A percentile compares a stretch with the other conserved stretches of the same genome.
These are phyloP conservation scores for Naumovozyma dairenensis DNA, from an alignment of 805 yeast genomes.

Conservation along the genomic window DNA sequence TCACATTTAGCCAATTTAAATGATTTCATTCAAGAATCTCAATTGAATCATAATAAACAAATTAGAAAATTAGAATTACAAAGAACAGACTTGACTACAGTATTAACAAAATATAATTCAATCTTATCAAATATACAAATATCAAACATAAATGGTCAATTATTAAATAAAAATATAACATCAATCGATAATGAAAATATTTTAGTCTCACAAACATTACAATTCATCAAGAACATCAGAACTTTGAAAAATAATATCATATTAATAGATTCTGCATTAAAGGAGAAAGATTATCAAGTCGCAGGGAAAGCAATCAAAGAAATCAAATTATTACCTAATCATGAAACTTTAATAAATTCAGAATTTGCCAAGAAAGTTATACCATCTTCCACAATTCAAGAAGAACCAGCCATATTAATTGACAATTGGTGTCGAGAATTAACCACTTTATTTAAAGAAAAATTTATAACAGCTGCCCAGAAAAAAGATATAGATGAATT, in stretches of 20 bases:
- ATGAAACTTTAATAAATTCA: constrained; percentile 43
- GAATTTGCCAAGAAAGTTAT: constrained; percentile 70
- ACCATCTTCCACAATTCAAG: constrained; percentile 81
- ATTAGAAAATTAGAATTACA: constrained; percentile 45
- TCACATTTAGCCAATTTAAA: constrained; percentile 12
- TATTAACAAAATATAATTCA: constrained; percentile 47
- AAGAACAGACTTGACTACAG: constrained; percentile 53
- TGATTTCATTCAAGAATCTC: constrained; percentile 15
- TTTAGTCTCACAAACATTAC: constrained; percentile 50
- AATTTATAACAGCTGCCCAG: constrained; percentile 63
- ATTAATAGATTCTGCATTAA: constrained; percentile 60
- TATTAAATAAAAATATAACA: constrained; percentile 60
- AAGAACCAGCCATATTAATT: constrained; percentile 53
- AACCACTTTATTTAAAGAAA: constrained; percentile 43
- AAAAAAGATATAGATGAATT: constrained; percentile 55
- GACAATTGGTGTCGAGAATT: constrained; percentile 50
- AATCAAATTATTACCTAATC: constrained; percentile 45
- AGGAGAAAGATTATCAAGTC: constrained; percentile 54
- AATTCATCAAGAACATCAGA: constrained; percentile 57
- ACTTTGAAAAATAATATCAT: constrained; percentile 55
- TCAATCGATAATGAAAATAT: constrained; percentile 60
- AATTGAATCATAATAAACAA: constrained; percentile 16
- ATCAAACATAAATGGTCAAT: constrained; percentile 56
- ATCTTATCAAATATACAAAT: constrained; percentile 44
- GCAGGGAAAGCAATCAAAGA: constrained; percentile 62